A percentile compares a stretch with the other conserved stretches of the same genome.
Conservation (phyloP, 495 filamentous ascomycete species). For the Cairneyella variabilis region DNA sequence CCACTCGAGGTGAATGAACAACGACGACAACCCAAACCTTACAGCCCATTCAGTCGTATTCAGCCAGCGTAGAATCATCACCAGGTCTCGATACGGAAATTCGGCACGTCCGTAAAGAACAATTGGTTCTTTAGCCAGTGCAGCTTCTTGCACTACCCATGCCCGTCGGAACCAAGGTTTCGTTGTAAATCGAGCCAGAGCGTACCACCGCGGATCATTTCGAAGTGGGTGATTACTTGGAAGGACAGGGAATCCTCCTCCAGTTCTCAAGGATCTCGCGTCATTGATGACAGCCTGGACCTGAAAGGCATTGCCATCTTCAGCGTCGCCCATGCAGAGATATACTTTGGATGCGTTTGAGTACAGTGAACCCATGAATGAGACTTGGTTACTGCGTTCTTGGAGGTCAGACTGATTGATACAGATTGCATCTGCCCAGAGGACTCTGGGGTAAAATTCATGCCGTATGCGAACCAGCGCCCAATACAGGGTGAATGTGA, state of each 20-base stretch:
- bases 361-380: constrained; percentile 35
- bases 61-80: neutral
- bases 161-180: constrained; percentile 27
- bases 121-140: constrained; percentile 17
- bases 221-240: constrained; percentile 14
- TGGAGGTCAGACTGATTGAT: constrained; percentile 35
- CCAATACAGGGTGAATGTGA: constrained; percentile 28
- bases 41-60: constrained; percentile 3
- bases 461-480: constrained; percentile 29
- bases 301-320: constrained; percentile 7
- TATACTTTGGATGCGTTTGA: constrained; percentile 24
- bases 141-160: constrained; percentile 32
- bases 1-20: constrained; percentile 12
- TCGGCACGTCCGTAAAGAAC: constrained; percentile 19
- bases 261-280: neutral
- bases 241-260: neutral
- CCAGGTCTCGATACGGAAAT: constrained; percentile 21
- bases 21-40: constrained; percentile 11
- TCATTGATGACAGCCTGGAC: constrained; percentile 5
- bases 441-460: constrained; percentile 14
- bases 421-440: constrained; percentile 40
- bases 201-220: constrained; percentile 9
- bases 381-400: constrained; percentile 33
- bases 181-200: neutral
- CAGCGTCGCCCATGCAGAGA: constrained; percentile 31